Base-by-base conservation (phyloP, 2,329 filamentous ascomycete genomes). In the Colletotrichum sp. region DNA sequence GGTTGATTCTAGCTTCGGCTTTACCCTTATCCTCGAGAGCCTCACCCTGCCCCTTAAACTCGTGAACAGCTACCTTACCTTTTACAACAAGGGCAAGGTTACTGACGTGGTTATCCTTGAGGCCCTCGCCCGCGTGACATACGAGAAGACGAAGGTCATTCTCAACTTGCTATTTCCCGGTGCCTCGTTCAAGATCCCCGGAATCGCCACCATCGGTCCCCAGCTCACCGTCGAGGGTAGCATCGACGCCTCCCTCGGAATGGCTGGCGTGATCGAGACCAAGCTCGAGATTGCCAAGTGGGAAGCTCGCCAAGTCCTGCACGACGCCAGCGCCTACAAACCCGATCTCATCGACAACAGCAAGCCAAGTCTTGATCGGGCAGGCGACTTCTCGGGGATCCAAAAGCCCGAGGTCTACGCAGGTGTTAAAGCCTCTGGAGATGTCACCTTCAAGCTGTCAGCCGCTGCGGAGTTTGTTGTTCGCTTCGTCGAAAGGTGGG, bases 181-280 rank as follows among this genome's bases (percentile, higher is more conserved):
- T 19, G 81, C 81, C 27, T 76, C 79, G 2, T 82, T 83, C 72
- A 77, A 67, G 3, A 80, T 83, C 22, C 83, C 81, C 2, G 80
- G 79, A 3, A 81, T 84, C 36, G 75, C 79, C 8, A 83, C 81
- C 19, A 77, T 84, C n/a, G 81, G 83, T 2, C 83, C 83, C 22
- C 78, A 80, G 70, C 76, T 83, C 44, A 80, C 77, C 11, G 75
- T 82, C 32, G 78, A 79, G 52, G 78, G 78, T 5, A 48, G 69
- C 32, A 74, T 80, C 6, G 77, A 82, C 32, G 81, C 79, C 16
- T 66, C 69, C 15, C 59, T 81, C 32, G 75, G 74, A 8, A 48
- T 83, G 6, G 78, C 78, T 39, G 78, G 78, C 12, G 75, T 77
- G 19, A 69, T 83, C 25, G 77, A 83, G 63, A 80, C 79, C 44